Evolutionary conservation across 2,329 filamentous ascomycete genomes (phyloP).

Genomic region (Apiospora sp.): DNA sequence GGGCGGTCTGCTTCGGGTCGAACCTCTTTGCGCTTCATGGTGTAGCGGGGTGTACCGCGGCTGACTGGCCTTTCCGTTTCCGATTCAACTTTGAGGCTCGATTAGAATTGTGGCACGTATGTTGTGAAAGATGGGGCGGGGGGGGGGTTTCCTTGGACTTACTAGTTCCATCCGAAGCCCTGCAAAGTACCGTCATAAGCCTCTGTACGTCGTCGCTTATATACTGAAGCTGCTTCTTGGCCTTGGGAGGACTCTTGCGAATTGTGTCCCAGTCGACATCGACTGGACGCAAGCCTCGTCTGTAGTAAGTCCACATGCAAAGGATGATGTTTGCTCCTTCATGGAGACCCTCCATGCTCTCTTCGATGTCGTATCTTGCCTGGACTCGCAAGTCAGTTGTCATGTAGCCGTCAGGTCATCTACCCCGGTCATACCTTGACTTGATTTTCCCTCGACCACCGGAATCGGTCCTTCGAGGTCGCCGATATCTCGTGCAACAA

Average conservation of each 20-base stretch:
- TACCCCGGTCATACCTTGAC: neutral
- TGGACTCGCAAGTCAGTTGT: slow-evolving; percentile 31
- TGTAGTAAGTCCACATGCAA: slow-evolving; percentile 60
- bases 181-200: neutral
- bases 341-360: slow-evolving; percentile 54
- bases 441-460: slow-evolving; percentile 51
- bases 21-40: neutral
- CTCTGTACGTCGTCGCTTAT: neutral
- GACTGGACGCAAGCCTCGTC: slow-evolving; percentile 44
- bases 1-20: slow-evolving; percentile 7
- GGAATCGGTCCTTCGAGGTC: slow-evolving; percentile 50
- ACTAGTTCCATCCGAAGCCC: neutral
- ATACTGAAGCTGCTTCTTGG: neutral
- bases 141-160: neutral
- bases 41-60: too few relatives aligned
- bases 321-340: slow-evolving; percentile 55
- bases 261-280: slow-evolving; percentile 38
- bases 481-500: slow-evolving; percentile 48
- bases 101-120: neutral
- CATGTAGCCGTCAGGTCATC: neutral
- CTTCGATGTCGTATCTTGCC: slow-evolving; percentile 48
- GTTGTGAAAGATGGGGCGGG: too few relatives aligned
- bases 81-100: neutral
- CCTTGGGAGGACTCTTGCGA: slow-evolving; percentile 34
- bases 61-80: neutral